Percentiles rank a stretch among this genome's conserved stretches.
Conservation (phyloP, 1,284 basidiomycete genomes). For the Exobasidium cylindrosporum region DNA sequence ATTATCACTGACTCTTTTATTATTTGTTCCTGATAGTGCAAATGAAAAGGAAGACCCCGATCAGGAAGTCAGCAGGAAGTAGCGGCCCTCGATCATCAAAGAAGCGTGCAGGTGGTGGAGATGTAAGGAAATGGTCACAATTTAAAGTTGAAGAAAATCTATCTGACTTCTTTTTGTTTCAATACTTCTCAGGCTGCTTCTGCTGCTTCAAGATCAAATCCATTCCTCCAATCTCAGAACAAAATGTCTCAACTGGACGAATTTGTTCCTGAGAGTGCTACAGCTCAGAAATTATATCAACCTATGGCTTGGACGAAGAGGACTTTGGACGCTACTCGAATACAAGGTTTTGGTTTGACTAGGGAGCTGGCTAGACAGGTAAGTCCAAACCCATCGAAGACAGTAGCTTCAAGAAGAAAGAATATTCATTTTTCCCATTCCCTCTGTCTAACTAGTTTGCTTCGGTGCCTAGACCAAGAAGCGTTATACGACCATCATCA, state of each 20-base stretch:
- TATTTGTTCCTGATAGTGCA: constrained; percentile 1
- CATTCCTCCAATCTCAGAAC: constrained; percentile 29
- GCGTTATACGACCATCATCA: constrained; percentile 36
- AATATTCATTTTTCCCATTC: neutral
- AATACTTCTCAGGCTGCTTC: neutral
- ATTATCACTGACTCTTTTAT: too few species aligned
- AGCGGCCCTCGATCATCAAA: constrained; percentile 4
- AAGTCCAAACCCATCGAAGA: too few species aligned
- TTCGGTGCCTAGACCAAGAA: constrained; percentile 31
- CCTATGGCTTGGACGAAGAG: constrained; percentile 35
- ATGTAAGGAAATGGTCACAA: too few species aligned
- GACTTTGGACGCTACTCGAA: constrained; percentile 31
- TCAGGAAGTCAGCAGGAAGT: neutral
- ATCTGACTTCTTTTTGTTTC: neutral
- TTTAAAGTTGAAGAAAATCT: neutral
- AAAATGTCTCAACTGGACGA: constrained; percentile 40
- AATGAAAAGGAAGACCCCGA: constrained; percentile 7
- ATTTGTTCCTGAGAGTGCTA: constrained; percentile 33
- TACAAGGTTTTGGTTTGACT: constrained; percentile 41
- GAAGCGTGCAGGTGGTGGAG: neutral
- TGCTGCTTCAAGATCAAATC: neutral
- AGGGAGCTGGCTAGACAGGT: constrained; percentile 21
- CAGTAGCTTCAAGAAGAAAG: constrained; percentile 1
- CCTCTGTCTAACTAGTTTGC: constrained; percentile 15
- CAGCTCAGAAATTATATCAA: constrained; percentile 23